Conservation (phyloP, 1,139 yeast genomes). For the Pneumocystis jirovecii region DNA sequence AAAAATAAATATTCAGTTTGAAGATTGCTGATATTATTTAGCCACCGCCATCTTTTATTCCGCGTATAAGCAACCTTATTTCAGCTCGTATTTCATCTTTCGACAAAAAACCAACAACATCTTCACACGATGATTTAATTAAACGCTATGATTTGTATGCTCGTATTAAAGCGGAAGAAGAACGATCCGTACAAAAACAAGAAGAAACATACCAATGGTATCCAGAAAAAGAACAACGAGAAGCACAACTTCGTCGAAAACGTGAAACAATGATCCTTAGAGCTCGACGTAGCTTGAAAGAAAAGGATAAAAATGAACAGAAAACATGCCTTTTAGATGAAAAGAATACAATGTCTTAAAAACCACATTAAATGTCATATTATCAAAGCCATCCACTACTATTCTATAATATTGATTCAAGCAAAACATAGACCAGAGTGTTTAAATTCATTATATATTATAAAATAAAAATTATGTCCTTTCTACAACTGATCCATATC, state of each 20-base stretch:
- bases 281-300: constrained; percentile 33
- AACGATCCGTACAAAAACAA: not conserved
- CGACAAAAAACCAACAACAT: not conserved
- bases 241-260: constrained; percentile 31
- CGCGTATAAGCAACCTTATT: not conserved
- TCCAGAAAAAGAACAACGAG: constrained; percentile 28
- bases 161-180: not conserved
- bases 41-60: not conserved
- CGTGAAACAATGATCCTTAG: constrained; percentile 37
- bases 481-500: constrained; percentile 64
- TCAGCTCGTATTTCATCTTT: not conserved
- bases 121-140: not conserved
- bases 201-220: constrained; percentile 24
- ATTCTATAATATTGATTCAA: not conserved
- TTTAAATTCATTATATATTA: constrained; percentile 12
- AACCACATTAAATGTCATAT: not conserved
- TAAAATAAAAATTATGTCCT: constrained; percentile 13
- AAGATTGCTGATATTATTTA: not conserved
- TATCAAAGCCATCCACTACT: not conserved
- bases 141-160: not conserved
- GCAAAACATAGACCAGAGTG: not conserved
- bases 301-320: constrained; percentile 13
- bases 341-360: not conserved
- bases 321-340: not conserved
- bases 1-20: not conserved